Evolutionary conservation across 1,284 basidiomycete species (phyloP), one percentile per base, ranked within the genome.

Genomic region (Ustilago curta): DNA sequence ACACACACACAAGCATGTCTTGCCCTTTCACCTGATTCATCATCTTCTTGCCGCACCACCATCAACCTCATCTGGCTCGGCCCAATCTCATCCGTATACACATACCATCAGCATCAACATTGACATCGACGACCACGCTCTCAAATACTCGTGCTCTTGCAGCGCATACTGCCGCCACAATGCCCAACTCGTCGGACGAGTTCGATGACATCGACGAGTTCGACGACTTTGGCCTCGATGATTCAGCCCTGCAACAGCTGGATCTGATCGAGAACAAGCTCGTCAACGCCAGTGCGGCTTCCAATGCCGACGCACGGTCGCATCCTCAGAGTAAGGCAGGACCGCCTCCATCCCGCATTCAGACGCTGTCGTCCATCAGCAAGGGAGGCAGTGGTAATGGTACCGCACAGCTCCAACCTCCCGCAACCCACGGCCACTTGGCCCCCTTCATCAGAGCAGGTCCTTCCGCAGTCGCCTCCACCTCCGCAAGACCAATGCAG

Each of bases 141-240:
- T 14, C 5, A 14, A n/a, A 23, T 19, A 23, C 25, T 44, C 25
- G 39, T 31, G 55, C 45, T 39, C n/a, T 8, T n/a, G 9, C 40
- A 44, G n/a, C 29, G 44, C 32, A n/a, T 11, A 19, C 52, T n/a
- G 40, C 40, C 31, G 63, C 2, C 35, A 71, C 27, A 27, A 27
- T 70, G 69, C 23, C 54, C 9, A 45, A 48, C 11, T n/a, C 45
- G 8, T 48, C 59, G 19, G 69, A 69, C 49, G 69, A 78, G 45
- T 63, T 73, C 40, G 76, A 70, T 32, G 76, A 75, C 19, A 64
- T 68, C 53, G 77, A 79, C 57, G 65, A 70, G 31, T 63, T 77
- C 27, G 71, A 75, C 63, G 75, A 77, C 56, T 70, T 79, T 35
- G 67, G 61, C 16, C 40, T 69, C 12, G 72, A 70, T 39, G 68